Percentiles rank a stretch among this genome's conserved stretches.
Evolutionary conservation across 2,329 filamentous ascomycete genomes (phyloP).

Genomic region (Biscogniauxia mediterranea): DNA sequence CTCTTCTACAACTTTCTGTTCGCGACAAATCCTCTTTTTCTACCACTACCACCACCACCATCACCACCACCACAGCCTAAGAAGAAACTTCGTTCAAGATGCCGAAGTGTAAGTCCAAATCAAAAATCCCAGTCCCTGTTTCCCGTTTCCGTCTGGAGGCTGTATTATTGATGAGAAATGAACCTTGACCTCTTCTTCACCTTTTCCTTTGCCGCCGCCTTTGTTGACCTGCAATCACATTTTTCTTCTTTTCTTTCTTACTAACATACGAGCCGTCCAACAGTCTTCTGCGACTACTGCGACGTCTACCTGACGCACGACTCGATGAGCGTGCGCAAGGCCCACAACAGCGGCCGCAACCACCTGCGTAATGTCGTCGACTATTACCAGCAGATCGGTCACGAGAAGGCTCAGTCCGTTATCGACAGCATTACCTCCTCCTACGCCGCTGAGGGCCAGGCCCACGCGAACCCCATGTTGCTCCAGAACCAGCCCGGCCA

Average conservation of each 20-base stretch:
- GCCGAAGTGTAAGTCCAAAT: constrained; percentile 70
- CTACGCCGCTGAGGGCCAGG: constrained; percentile 91
- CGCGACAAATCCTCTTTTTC: not conserved
- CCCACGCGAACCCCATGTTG: constrained; percentile 81
- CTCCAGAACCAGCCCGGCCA: constrained; percentile 62
- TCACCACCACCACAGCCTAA: constrained; percentile 4
- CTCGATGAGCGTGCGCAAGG: constrained; percentile 99
- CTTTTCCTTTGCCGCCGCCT: too few species aligned
- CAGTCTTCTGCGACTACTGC: constrained; percentile 95
- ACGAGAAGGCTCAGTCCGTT: constrained; percentile 96
- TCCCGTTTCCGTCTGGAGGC: constrained; percentile 32
- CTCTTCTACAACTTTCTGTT: not conserved
- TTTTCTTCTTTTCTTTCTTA: constrained; percentile 34
- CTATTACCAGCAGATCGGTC: constrained; percentile 98
- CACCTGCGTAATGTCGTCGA: constrained; percentile 96
- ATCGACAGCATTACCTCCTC: constrained; percentile 97
- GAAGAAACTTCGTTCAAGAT: constrained; percentile 51
- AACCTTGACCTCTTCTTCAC: too few species aligned
- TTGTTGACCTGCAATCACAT: too few species aligned
- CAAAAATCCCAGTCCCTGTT: constrained; percentile 41
- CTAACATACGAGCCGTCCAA: constrained; percentile 21
- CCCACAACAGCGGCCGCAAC: constrained; percentile 94
- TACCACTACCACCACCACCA: too few species aligned
- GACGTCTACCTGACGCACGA: constrained; percentile 99
- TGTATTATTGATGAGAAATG: constrained; percentile 23